Evolutionary conservation across 148 eudicot genomes (phyloP).

Genomic region (Limonium bicolor): DNA sequence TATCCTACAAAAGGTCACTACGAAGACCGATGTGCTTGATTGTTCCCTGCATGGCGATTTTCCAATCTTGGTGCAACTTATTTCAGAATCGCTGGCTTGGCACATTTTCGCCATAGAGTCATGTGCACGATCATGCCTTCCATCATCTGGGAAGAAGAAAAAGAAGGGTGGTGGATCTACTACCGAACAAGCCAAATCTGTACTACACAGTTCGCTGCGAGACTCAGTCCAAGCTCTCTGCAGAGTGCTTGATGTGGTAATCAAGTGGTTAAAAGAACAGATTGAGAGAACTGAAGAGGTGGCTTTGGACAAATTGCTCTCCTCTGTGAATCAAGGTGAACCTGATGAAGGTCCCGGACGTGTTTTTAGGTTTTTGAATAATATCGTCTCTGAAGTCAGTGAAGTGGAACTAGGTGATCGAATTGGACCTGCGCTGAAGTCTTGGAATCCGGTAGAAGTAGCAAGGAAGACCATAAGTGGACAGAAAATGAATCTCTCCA

Average conservation of each 20-base stretch:
- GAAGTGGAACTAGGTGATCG: slow-evolving; percentile 51
- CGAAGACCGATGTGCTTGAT: slow-evolving; percentile 23
- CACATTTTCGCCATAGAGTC: slow-evolving; percentile 58
- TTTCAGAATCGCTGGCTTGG: slow-evolving; percentile 84
- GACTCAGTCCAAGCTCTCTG: slow-evolving; percentile 38
- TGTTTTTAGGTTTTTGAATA: slow-evolving; percentile 30
- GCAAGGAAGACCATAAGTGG: slow-evolving; percentile 39
- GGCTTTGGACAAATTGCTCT: slow-evolving; percentile 29
- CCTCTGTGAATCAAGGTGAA: slow-evolving; percentile 19
- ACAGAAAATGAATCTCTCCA: slow-evolving; percentile 29
- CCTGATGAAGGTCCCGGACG: slow-evolving; percentile 60
- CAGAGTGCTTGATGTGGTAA: slow-evolving; percentile 35
- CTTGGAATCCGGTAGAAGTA: slow-evolving; percentile 61
- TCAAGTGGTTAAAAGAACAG: slow-evolving; percentile 50
- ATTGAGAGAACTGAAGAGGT: slow-evolving; percentile 26
- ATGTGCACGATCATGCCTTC: slow-evolving; percentile 43
- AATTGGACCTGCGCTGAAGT: slow-evolving; percentile 37
- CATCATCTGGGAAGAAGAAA: slow-evolving; percentile 89
- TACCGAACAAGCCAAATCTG: slow-evolving; percentile 34
- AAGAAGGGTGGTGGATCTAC: slow-evolving; percentile 74
- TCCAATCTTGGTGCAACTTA: slow-evolving; percentile 46
- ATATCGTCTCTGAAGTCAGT: slow-evolving; percentile 16
- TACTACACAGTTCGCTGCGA: slow-evolving; percentile 26
- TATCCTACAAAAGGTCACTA: slow-evolving; percentile 27
- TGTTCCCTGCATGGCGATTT: slow-evolving; percentile 49